These are phyloP conservation scores for Teratosphaeria viscida DNA, from an alignment of 2,329 filamentous ascomycete genomes.

Conservation along the genomic window DNA sequence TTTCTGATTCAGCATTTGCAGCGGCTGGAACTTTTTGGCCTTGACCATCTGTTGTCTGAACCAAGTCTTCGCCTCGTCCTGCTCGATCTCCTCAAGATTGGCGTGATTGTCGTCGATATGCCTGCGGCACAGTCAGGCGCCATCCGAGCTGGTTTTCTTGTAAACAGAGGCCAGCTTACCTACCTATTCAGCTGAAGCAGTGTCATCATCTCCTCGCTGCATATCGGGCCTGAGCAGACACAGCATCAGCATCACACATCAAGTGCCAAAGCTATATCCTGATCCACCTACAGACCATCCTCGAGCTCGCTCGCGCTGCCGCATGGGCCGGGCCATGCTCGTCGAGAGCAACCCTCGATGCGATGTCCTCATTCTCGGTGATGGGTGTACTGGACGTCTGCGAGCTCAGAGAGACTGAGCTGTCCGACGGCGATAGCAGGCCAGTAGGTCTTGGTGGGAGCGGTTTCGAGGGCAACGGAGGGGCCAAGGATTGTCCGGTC, in stretches of 20 bases:
- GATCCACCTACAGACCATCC: constrained; percentile 57
- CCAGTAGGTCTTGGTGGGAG: constrained; percentile 27
- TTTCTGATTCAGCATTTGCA: constrained; percentile 87
- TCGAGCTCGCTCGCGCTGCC: constrained; percentile 49
- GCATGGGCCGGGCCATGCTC: constrained; percentile 46
- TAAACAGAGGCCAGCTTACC: constrained; percentile 7
- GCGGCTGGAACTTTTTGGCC: constrained; percentile 83
- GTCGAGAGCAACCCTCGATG: constrained; percentile 63
- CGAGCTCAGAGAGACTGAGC: constrained; percentile 68
- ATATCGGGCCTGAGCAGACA: constrained; percentile 57
- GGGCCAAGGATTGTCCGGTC: constrained; percentile 71
- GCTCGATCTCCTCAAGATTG: constrained; percentile 76
- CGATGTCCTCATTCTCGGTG: constrained; percentile 65
- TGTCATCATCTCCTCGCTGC: constrained; percentile 96
- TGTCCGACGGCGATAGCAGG: constrained; percentile 53
- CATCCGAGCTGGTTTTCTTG: neutral
- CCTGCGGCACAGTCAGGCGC: constrained; percentile 30
- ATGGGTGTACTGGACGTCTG: constrained; percentile 62
- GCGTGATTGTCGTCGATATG: constrained; percentile 84
- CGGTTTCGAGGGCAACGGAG: constrained; percentile 38
- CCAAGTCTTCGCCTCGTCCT: constrained; percentile 94
- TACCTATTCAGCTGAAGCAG: constrained; percentile 81
- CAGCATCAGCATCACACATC: neutral
- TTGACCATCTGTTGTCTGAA: constrained; percentile 91
- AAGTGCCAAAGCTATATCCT: neutral